phyloP scores from a whole-genome alignment of 352 stramenopile genomes.

The Phytophthora aleatoria region DNA sequence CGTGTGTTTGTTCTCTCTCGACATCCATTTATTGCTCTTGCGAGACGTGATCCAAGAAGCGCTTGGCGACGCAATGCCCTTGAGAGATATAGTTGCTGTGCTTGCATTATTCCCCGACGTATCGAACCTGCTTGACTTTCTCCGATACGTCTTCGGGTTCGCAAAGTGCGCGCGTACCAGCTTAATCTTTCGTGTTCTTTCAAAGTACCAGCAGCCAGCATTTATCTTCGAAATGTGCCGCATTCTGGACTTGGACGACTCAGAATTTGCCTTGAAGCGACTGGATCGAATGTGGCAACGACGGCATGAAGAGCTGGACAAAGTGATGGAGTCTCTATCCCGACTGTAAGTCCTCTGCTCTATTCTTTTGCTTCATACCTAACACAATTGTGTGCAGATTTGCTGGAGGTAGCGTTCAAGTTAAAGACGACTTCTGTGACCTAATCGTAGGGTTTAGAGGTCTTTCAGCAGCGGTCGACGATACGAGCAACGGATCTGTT shows the following conservation, averaged over 20 bases:
- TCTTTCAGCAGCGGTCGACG: constrained; percentile 11
- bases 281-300: constrained; percentile 59
- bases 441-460: constrained; percentile 60
- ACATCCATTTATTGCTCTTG: constrained; percentile 45
- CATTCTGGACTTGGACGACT: constrained; percentile 66
- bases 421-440: constrained; percentile 70
- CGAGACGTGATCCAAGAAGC: constrained; percentile 51
- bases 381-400: constrained; percentile 4
- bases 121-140: constrained; percentile 41
- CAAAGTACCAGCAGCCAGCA: constrained; percentile 47
- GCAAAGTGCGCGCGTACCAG: constrained; percentile 26
- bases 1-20: constrained; percentile 38
- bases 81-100: constrained; percentile 55
- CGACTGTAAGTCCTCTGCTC: constrained; percentile 13
- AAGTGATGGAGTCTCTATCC: constrained; percentile 33
- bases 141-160: constrained; percentile 52
- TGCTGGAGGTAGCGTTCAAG: constrained; percentile 11
- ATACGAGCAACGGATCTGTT: constrained; percentile 8
- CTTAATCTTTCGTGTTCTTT: constrained; percentile 61
- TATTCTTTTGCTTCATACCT: neutral
- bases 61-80: constrained; percentile 34
- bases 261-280: constrained; percentile 62
- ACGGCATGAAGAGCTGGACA: constrained; percentile 33
- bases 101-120: constrained; percentile 53
- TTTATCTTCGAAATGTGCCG: constrained; percentile 76